Conservation (phyloP, 2,329 filamentous ascomycete genomes). For the Aureobasidium namibiae region DNA sequence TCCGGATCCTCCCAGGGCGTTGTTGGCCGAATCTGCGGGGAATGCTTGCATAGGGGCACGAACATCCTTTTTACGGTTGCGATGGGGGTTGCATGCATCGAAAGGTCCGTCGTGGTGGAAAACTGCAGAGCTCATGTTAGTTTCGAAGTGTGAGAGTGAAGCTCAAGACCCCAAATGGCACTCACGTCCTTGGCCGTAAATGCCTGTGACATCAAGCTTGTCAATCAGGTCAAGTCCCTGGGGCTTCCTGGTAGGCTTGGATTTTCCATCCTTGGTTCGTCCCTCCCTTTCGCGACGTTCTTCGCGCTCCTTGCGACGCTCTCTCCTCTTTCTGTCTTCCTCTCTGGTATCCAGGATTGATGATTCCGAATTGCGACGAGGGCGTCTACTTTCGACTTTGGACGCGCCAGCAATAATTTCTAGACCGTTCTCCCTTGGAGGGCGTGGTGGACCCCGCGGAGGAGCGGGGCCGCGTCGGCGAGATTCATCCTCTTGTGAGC, state of each 20-base stretch:
- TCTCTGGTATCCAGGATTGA: conserved; percentile 58
- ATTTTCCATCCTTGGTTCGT: conserved; percentile 28
- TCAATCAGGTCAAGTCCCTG: conserved; percentile 78
- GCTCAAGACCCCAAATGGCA: conserved; percentile 23
- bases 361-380: conserved; percentile 71
- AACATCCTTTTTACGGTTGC: conserved; percentile 74
- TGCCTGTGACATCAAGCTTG: conserved; percentile 90
- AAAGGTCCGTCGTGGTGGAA: conserved; percentile 98
- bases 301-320: conserved; percentile 41
- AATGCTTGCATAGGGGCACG: conserved; percentile 95
- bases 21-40: conserved; percentile 85
- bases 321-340: conserved; percentile 47
- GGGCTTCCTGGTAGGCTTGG: conserved; percentile 28
- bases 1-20: conserved; percentile 78
- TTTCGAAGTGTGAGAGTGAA: neutral
- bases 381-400: conserved; percentile 38
- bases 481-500: conserved; percentile 59
- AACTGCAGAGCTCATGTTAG: conserved; percentile 46
- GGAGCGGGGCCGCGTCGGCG: conserved; percentile 41
- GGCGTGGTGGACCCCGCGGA: conserved; percentile 27
- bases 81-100: conserved; percentile 89
- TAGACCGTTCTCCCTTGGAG: conserved; percentile 22
- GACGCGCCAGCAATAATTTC: conserved; percentile 41
- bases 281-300: conserved; percentile 35
- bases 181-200: conserved; percentile 86